Evolutionary conservation across 768 basidiomycete species (phyloP), one percentile per base, ranked within the genome.

Genomic region (Butyriboletus loyo): DNA sequence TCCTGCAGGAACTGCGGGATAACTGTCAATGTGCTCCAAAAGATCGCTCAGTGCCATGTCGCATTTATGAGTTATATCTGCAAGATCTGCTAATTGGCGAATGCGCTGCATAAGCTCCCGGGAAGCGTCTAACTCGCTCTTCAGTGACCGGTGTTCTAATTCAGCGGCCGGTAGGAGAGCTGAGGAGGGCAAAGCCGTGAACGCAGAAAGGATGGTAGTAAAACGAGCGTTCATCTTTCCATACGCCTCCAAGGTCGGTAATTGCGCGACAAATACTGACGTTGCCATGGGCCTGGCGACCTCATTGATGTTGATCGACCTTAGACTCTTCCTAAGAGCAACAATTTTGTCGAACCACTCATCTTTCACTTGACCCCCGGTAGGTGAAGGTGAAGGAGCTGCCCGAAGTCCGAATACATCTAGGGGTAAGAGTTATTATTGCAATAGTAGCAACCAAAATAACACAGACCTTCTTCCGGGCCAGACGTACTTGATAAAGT

Each of bases 1-100:
- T 5, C 78, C 75, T 25, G 73, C 65, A 5, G 85, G 85, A 30
- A 74, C 66, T 3, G 81, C 77, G 9, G 92, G 91, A 63, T 84
- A 92, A 60, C 87, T 90, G 65, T 95, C 92, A 49, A 92, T 77
- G 61, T 92, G 89, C 61, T 92, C 89, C 41, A 95, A 73, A 5
- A 94, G 75, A 66, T 93, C 89, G 60, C 92, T 94, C 39, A 93
- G 74, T 21, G 84, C 81, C n/a, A 75, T 72, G 64, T 95, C 92
- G 58, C 89, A 91, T 19, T 66, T 63, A 25, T 75, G 74, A 9
- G 86, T 66, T 32, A 73, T 63, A 21, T 75, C 69, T 6, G 75
- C 68, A 43, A 92, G 71, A n/a, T 74, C 70, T 10, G 77, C 80
- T n/a, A 94, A 71, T 34, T 69, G 70, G 46, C 78, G 71, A 24